Conservation (phyloP, 768 basidiomycete species). For the Calocera cornea region DNA sequence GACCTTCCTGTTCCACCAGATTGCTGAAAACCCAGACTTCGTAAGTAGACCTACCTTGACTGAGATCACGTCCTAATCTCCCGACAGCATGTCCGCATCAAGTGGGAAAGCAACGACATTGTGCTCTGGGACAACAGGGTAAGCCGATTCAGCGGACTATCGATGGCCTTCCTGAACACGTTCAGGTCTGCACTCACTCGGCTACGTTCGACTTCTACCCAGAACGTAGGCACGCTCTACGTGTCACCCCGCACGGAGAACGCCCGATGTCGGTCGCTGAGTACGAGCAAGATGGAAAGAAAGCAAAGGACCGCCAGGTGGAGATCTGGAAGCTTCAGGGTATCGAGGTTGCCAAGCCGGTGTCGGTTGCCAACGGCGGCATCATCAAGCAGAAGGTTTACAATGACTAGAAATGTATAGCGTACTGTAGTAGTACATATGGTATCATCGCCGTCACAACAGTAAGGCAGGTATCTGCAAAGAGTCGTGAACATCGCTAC, state of each 20-base stretch:
- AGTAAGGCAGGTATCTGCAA: background rate
- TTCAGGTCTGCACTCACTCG: slow-evolving; percentile 51
- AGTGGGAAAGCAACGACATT: slow-evolving; percentile 61
- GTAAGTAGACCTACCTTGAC: background rate
- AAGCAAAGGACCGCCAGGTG: slow-evolving; percentile 57
- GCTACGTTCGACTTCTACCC: slow-evolving; percentile 79
- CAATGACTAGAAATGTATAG: background rate
- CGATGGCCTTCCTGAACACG: background rate
- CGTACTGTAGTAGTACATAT: background rate
- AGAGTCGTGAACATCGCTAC: background rate
- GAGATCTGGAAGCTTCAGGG: slow-evolving; percentile 62
- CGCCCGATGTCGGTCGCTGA: slow-evolving; percentile 60
- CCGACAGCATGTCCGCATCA: slow-evolving; percentile 48
- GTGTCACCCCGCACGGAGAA: slow-evolving; percentile 72
- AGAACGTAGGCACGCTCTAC: slow-evolving; percentile 58
- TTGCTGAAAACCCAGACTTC: slow-evolving; percentile 55
- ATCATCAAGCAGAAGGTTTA: background rate
- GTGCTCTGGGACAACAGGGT: slow-evolving; percentile 85
- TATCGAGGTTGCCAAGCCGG: slow-evolving; percentile 10
- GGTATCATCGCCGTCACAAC: background rate
- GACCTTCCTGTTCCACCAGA: slow-evolving; percentile 54
- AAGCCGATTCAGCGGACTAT: slow-evolving; percentile 14
- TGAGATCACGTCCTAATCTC: background rate
- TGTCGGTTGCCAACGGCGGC: background rate
- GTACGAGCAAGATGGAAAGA: slow-evolving; percentile 48